These are phyloP conservation scores for Eutrema heterophyllum DNA, from an alignment of 345 rosid species.

Conservation along the genomic window DNA sequence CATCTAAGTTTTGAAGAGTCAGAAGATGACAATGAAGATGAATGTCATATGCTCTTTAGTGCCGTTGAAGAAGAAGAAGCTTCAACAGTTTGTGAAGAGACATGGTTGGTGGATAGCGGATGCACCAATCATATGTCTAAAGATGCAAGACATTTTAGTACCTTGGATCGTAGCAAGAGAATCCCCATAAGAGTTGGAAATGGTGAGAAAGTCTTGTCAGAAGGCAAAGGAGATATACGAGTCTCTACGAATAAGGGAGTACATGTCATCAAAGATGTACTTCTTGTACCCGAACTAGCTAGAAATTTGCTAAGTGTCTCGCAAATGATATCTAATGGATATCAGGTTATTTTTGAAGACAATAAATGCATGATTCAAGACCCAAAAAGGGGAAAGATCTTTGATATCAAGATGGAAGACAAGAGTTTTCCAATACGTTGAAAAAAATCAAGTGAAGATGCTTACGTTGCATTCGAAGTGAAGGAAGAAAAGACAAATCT, in stretches of 20 bases:
- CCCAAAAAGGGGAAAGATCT: background rate
- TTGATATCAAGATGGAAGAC: background rate
- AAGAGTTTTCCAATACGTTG: background rate
- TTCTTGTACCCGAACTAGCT: background rate
- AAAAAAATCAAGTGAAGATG: background rate
- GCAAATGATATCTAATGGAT: conserved; percentile 1
- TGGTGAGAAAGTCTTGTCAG: background rate
- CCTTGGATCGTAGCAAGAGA: background rate
- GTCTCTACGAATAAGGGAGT: background rate
- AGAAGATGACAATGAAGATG: background rate
- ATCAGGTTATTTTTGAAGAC: background rate
- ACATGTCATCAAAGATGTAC: background rate
- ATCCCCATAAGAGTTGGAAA: background rate
- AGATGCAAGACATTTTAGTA: background rate
- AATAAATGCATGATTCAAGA: background rate
- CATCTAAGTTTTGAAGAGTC: conserved; percentile 8
- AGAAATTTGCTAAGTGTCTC: background rate
- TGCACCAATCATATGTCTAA: background rate
- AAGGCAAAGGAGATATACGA: background rate
- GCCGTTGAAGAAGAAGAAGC: too few relatives aligned
- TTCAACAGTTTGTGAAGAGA: too few relatives aligned
- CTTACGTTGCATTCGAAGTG: background rate
- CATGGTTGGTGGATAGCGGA: too few relatives aligned
- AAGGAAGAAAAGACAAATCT: background rate
- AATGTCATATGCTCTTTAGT: background rate